Conservation (phyloP, 1,284 basidiomycete species). For the Rhodotorula sp. region DNA sequence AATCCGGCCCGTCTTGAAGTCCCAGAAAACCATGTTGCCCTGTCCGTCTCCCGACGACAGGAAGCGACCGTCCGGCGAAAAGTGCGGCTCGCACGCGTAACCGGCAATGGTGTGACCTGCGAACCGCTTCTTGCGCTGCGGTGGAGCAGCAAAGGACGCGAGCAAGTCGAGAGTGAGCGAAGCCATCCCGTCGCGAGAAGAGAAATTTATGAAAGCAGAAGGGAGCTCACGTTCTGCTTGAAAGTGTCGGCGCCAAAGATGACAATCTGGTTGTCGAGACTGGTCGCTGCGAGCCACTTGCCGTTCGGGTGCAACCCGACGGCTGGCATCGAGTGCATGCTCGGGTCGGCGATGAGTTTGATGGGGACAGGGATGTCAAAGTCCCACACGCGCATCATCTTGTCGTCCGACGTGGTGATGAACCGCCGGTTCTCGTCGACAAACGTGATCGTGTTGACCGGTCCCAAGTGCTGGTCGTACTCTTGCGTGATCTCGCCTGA, state of each 20-base stretch:
- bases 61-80: conserved; percentile 97
- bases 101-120: conserved; percentile 94
- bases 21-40: conserved; percentile 97
- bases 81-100: conserved; percentile 93
- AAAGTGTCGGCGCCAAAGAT: conserved; percentile 92
- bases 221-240: conserved; percentile 70
- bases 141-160: too few relatives aligned
- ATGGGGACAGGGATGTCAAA: conserved; percentile 66
- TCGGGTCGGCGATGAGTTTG: conserved; percentile 98
- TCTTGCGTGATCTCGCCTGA: conserved; percentile 93
- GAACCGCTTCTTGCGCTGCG: conserved; percentile 78
- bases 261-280: conserved; percentile 95
- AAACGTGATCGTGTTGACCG: conserved; percentile 91
- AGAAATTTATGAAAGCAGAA: not conserved
- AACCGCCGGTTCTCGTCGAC: conserved; percentile 94
- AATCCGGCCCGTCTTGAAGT: conserved; percentile 94
- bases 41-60: conserved; percentile 92
- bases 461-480: conserved; percentile 97
- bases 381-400: conserved; percentile 94
- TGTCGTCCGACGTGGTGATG: conserved; percentile 98
- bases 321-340: conserved; percentile 99
- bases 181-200: not conserved
- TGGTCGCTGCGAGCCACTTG: conserved; percentile 96
- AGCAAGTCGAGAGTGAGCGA: not conserved
- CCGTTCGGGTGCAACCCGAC: conserved; percentile 90